These are phyloP conservation scores for Pascua sp. DNA, from an alignment of 1,284 basidiomycete genomes.

Conservation along the genomic window DNA sequence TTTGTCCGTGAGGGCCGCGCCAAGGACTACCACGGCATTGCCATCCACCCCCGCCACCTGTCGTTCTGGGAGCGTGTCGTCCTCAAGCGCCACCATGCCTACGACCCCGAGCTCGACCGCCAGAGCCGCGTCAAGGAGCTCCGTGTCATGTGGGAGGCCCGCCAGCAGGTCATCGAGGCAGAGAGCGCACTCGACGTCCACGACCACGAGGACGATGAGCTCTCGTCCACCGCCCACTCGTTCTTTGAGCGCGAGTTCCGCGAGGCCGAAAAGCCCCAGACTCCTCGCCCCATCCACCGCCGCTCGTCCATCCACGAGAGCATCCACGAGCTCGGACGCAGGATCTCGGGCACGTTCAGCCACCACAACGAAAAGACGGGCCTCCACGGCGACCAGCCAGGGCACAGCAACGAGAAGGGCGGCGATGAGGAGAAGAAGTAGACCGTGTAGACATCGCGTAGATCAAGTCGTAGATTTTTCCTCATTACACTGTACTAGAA, in stretches of 20 bases:
- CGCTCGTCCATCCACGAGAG: not conserved
- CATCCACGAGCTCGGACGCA: not conserved
- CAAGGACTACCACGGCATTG: conserved; percentile 56
- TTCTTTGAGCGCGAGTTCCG: conserved; percentile 29
- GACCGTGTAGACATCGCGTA: too few species aligned
- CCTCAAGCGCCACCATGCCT: conserved; percentile 53
- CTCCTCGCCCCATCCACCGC: not conserved
- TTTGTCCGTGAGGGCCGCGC: conserved; percentile 53
- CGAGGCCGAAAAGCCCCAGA: conserved; percentile 7
- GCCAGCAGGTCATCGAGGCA: conserved; percentile 26
- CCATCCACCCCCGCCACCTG: conserved; percentile 56
- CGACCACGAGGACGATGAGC: conserved; percentile 31
- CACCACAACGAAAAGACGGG: too few species aligned
- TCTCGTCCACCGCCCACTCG: conserved; percentile 24
- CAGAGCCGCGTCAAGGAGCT: conserved; percentile 54
- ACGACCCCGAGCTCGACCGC: conserved; percentile 55
- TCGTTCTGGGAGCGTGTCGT: conserved; percentile 52
- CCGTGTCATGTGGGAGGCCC: conserved; percentile 48
- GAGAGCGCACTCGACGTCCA: conserved; percentile 18
- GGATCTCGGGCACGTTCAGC: too few species aligned
- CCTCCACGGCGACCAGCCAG: not conserved
- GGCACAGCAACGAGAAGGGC: not conserved
- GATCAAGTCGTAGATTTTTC: too few species aligned
- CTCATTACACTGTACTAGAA: too few species aligned
- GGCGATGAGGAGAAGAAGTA: too few species aligned